Evolutionary conservation across 164 flowering plant genomes (phyloP), one percentile per base, ranked within the genome.

Genomic region (Magnolia officinalis): DNA sequence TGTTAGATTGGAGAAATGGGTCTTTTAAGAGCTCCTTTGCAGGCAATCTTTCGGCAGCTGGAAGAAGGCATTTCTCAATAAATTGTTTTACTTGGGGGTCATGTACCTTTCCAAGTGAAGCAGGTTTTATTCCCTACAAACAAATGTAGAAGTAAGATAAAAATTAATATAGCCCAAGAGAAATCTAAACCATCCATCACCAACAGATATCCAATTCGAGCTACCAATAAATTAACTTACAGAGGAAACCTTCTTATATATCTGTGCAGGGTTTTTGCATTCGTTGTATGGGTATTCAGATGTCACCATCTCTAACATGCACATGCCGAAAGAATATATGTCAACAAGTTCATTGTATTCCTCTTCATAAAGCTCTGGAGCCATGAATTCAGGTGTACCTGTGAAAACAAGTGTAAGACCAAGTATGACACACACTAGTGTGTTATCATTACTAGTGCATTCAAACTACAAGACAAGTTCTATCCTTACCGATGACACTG

Each of bases 311-410:
- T 92, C 94, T 31, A 90, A 76, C 79, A 92, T 85, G 85, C 93
- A 92, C 90, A 92, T 82, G 74, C 97, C 94, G 78, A 92, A 90
- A 29, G 97, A 88, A 83, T 92, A 92, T 49, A 92, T 83, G 81
- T 92, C 97, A 21, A 85, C 91, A 50, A 89, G 85, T 77, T 92
- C 94, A 84, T 88, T 88, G 77, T 90, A 90, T 51, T 88, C 89
- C 75, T 90, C 97, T 9, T 90, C 94, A 74, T 90, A 92, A 31
- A 92, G 88, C 87, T 92, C 97, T 1, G 94, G 96, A 9, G 96
- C 96, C 94, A 92, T 92, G 86, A 90, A 92, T 71, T 89, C 94
- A 4, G 93, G 97, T 24, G 97, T 92, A 16, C 93, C 96, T 89
- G 81, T 58, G 37, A 74, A 72, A 20, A 21, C 52, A 16, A 26